These are phyloP conservation scores for Calonectria montana DNA, from an alignment of 2,329 filamentous ascomycete species.

Conservation along the genomic window DNA sequence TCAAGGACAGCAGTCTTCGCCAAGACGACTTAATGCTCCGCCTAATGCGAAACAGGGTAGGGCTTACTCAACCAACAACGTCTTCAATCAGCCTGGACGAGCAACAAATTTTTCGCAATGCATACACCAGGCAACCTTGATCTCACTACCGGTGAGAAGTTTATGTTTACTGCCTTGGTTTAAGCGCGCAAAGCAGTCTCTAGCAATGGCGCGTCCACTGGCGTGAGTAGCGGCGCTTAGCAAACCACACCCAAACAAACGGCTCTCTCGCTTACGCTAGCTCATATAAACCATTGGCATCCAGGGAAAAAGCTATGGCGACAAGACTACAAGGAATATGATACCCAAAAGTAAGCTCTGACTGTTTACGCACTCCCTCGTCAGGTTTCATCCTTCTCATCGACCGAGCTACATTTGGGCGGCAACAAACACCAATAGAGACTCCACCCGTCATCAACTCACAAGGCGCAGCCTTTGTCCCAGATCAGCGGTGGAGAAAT, in stretches of 20 bases:
- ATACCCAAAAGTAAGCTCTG: not conserved
- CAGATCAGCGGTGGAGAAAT: not conserved
- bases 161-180: not conserved
- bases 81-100: not conserved
- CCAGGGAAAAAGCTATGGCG: not conserved
- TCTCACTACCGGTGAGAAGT: not conserved
- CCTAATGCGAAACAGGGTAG: not conserved
- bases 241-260: not conserved
- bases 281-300: constrained; percentile 29
- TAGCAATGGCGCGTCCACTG: not conserved
- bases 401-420: not conserved
- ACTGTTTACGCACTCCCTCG: not conserved
- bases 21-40: not conserved
- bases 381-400: not conserved
- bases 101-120: not conserved
- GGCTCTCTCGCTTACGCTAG: constrained; percentile 14
- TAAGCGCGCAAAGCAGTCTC: not conserved
- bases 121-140: not conserved
- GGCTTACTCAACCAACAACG: not conserved
- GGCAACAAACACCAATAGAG: not conserved
- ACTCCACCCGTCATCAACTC: not conserved
- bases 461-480: not conserved
- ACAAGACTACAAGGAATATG: not conserved
- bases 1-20: not conserved
- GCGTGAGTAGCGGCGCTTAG: constrained; percentile 31